Evolutionary conservation across 805 yeast species (phyloP).

Genomic region (Scheffersomyces spartinae): DNA sequence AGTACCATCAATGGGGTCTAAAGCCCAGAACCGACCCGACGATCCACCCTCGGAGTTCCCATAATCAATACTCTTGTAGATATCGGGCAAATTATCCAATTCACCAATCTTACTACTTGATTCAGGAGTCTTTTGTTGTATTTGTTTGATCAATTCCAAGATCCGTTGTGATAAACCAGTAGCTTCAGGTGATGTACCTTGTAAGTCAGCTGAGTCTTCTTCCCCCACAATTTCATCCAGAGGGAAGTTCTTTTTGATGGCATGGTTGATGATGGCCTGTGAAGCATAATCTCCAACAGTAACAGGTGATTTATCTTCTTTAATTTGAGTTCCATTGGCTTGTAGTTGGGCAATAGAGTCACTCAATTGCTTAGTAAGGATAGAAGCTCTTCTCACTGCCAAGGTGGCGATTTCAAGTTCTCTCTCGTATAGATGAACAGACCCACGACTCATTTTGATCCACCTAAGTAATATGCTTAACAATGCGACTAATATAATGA

Average conservation of each 20-base stretch:
- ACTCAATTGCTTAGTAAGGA: conserved; percentile 55
- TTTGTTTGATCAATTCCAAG: conserved; percentile 43
- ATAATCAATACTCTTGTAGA: conserved; percentile 58
- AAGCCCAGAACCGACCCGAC: conserved; percentile 84
- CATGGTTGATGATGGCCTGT: conserved; percentile 83
- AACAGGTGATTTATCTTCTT: conserved; percentile 87
- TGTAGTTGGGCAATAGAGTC: conserved; percentile 38
- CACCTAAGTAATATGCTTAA: conserved; percentile 2
- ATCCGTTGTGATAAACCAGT: conserved; percentile 41
- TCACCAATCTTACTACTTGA: conserved; percentile 24
- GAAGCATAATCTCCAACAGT: conserved; percentile 95
- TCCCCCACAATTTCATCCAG: conserved; percentile 85
- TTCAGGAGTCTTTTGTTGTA: conserved; percentile 33
- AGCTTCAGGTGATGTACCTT: conserved; percentile 28
- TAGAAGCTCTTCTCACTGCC: conserved; percentile 83
- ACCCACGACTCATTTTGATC: neutral
- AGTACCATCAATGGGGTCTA: conserved; percentile 98
- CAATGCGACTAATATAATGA: conserved; percentile 2
- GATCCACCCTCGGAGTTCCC: conserved; percentile 77
- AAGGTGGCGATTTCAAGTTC: conserved; percentile 76
- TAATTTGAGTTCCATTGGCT: conserved; percentile 53
- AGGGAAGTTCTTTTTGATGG: conserved; percentile 72
- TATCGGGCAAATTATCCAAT: conserved; percentile 32
- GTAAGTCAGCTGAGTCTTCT: conserved; percentile 69
- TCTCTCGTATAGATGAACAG: conserved; percentile 33